Evolutionary conservation across 495 filamentous ascomycete species (phyloP), one percentile per base, ranked within the genome.

Genomic region (Bacidia gigantensis): DNA sequence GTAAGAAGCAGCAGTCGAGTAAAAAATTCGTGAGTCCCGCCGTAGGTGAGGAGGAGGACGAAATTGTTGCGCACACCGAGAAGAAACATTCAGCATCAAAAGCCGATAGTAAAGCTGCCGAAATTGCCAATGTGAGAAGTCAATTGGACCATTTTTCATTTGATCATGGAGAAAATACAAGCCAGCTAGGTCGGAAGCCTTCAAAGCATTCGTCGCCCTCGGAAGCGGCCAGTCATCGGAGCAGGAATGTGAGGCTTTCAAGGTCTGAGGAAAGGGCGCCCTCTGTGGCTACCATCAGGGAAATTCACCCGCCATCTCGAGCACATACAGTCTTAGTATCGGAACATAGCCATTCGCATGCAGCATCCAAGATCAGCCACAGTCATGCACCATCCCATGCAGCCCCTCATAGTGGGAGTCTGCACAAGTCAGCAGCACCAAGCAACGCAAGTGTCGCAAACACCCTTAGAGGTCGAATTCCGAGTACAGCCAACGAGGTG

Each of bases 101-200:
- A 18, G 5, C 32, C 3, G 38, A 23, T 41, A 26, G 41, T 14
- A 56, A 60, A 40, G 51, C 54, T 32, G 35, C 49, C n/a, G 58
- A 60, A 26, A 60, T 60, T 21, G 29, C 18, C 38, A 25, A 26
- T 7, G 17, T 60, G 32, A 54, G 44, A 35, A 53, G 38, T 24
- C 41, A 60, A 47, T 46, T 60, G 25, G 47, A 26, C 18, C 43
- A 32, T 25, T 32, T 22, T 12, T 51, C 49, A 40, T 46, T 56
- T 1, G 51, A 57, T 26, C 42, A 50, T 44, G 29, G 14, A 14
- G 7, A 35, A 35, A 35, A 35, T 5, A 14, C 2, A 22, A 40
- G 23, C 29, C 47, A 25, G 25, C 9, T 1, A 35, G 14, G 29
- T 14, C 5, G 29, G 29, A 35, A 35, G 29, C 29, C 29, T 7